phyloP scores from a whole-genome alignment of 352 stramenopile genomes.

The Saprolegnia parasitica region DNA sequence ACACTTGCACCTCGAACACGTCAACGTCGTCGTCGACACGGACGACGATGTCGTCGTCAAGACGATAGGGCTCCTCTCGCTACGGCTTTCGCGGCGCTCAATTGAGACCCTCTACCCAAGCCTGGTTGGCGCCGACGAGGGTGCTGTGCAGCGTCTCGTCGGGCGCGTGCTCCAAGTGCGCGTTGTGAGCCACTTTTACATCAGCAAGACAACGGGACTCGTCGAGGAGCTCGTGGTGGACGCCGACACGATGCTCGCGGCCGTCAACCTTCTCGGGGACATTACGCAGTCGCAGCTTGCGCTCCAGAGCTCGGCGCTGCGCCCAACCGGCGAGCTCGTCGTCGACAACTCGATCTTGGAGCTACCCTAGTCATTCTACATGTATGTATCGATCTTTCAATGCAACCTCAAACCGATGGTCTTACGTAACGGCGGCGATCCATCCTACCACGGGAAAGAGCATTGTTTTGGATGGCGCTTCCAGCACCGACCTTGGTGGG shows the following conservation, averaged over 20 bases:
- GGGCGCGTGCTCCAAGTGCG: slow-evolving; percentile 2
- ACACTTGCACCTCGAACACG: background rate
- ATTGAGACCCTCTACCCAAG: slow-evolving; percentile 9
- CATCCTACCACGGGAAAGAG: no score
- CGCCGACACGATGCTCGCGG: background rate
- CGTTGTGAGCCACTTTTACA: background rate
- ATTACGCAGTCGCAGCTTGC: background rate
- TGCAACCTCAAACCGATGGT: background rate
- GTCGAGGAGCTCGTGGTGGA: background rate
- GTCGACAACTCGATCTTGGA: background rate
- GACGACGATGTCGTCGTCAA: slow-evolving; percentile 16
- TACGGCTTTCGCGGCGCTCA: slow-evolving; percentile 15
- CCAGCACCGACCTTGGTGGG: no score
- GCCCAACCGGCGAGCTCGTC: slow-evolving; percentile 7
- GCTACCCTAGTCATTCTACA: background rate
- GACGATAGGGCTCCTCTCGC: background rate
- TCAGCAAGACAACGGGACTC: background rate
- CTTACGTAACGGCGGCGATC: no score
- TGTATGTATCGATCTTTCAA: background rate
- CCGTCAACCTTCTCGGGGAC: background rate
- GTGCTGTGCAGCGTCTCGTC: slow-evolving; percentile 6
- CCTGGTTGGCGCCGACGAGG: slow-evolving; percentile 19
- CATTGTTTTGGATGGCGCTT: no score
- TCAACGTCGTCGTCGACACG: background rate
- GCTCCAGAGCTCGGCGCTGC: background rate